Evolutionary conservation across 257 asterid species (phyloP), one percentile per base, ranked within the genome.

Genomic region (Sherardia arvensis): DNA sequence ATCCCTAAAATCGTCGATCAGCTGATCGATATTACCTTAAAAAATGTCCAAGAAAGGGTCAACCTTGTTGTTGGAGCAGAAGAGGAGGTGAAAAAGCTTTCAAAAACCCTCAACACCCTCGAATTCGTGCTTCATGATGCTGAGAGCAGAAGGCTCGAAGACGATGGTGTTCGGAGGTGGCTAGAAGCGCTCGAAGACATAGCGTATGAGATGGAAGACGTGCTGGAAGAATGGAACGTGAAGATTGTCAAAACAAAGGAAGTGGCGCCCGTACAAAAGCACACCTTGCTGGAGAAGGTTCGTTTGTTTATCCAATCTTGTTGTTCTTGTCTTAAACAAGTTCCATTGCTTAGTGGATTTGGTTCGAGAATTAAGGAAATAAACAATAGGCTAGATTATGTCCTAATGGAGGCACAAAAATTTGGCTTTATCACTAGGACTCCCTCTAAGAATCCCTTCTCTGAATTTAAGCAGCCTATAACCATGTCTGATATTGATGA

Each of bases 151-250:
- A 40, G 48, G 18, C 17, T 40, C 48, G 48, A 40, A 40, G 48
- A 40, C 14, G 48, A 40, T 12, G 48, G 48, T 40, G 48, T 40
- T 40, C 18, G 48, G 48, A 3, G 17, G 48, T 20, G 61, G 69
- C 54, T 48, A 4, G 54, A 17, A 17, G 5, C 0, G 22, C 23
- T 48, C 8, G 23, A 48, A 0, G 23, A 58, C 33, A 25, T 53
- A 26, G 22, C 1, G 5, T 59, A 32, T 18, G 71, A 66, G 72
- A 76, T 59, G 68, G 72, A 12, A 76, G 77, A 20, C 71, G 77
- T 4, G 72, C 68, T 18, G 80, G 68, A 23, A 74, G 68, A 20
- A 17, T 48, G 54, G 54, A 20, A 48, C 54, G 4, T 17, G 5
- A 18, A 17, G 54, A 48, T 48, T 48, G 54, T 48, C 54, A 48